phyloP scores from a whole-genome alignment of 2,329 filamentous ascomycete species.

The Bipolaris bicolor region DNA sequence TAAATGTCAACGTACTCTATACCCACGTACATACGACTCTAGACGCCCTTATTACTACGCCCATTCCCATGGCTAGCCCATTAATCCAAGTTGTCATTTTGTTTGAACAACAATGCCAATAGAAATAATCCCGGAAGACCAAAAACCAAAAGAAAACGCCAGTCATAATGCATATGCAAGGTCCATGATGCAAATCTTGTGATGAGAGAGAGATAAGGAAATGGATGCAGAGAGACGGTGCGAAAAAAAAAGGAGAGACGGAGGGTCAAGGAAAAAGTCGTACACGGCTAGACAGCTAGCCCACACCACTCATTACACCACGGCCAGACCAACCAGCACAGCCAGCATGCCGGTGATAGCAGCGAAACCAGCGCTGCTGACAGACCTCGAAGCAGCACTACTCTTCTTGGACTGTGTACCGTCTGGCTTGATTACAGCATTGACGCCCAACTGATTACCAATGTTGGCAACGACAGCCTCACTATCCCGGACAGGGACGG shows the following conservation, averaged over 20 bases:
- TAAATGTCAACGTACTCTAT: no score
- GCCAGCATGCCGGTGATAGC: conserved; percentile 18
- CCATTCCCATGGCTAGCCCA: not conserved
- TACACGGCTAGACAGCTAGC: not conserved
- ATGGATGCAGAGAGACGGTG: not conserved
- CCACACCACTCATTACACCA: conserved; percentile 5
- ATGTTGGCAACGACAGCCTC: conserved; percentile 57
- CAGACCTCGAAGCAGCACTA: conserved; percentile 26
- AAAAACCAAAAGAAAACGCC: conserved; percentile 8
- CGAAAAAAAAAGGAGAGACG: not conserved
- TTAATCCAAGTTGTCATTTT: not conserved
- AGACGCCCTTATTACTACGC: no score
- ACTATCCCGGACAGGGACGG: conserved; percentile 50
- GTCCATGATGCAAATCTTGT: conserved; percentile 7
- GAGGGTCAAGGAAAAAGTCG: not conserved
- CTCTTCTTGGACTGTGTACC: conserved; percentile 38
- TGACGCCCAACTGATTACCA: conserved; percentile 47
- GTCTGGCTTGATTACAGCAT: conserved; percentile 38
- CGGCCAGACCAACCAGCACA: conserved; percentile 13
- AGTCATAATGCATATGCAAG: conserved; percentile 19
- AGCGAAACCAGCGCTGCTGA: conserved; percentile 18
- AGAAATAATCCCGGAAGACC: not conserved
- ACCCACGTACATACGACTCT: no score
- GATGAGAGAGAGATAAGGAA: not conserved
- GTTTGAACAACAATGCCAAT: not conserved